Evolutionary conservation across 176 grass and related monocot species (phyloP).

Genomic region (Sorghum bicolor): DNA sequence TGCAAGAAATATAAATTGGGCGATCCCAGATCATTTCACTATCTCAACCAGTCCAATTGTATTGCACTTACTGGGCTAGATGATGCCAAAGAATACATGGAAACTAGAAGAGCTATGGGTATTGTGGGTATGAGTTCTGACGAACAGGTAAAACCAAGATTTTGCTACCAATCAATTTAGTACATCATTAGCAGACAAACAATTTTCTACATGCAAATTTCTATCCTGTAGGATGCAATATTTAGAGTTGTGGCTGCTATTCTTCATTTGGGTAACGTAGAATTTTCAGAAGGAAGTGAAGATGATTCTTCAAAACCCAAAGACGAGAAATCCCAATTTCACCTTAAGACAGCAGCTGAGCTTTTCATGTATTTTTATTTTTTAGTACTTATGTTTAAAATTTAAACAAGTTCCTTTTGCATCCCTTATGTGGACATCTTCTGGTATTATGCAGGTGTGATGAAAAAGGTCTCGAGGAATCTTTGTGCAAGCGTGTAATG

Average conservation of each 20-base stretch:
- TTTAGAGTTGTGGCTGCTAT: conserved; percentile 92
- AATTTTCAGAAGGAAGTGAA: conserved; percentile 81
- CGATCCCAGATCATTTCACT: conserved; percentile 75
- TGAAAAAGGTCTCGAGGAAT: conserved; percentile 70
- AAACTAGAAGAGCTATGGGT: conserved; percentile 87
- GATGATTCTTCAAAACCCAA: conserved; percentile 77
- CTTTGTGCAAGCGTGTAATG: conserved; percentile 90
- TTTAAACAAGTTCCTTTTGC: conserved; percentile 15
- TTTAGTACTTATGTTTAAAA: background rate
- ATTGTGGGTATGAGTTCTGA: conserved; percentile 77
- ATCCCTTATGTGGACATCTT: conserved; percentile 17
- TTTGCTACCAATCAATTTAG: conserved; percentile 11
- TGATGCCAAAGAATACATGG: conserved; percentile 77
- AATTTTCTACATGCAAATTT: background rate
- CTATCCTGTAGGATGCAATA: conserved; percentile 74
- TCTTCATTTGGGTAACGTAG: conserved; percentile 94
- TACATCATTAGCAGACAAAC: background rate
- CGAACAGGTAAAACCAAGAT: conserved; percentile 64
- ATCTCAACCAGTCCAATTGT: conserved; percentile 95
- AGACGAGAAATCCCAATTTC: conserved; percentile 86
- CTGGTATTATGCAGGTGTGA: conserved; percentile 59
- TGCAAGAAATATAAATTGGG: conserved; percentile 71
- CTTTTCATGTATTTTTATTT: conserved; percentile 81
- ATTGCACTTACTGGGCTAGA: conserved; percentile 77
- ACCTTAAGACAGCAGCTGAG: conserved; percentile 90